Evolutionary conservation across 192 early-diverging fungal species (phyloP).

Genomic region (Chytriomyces hyalinus): DNA sequence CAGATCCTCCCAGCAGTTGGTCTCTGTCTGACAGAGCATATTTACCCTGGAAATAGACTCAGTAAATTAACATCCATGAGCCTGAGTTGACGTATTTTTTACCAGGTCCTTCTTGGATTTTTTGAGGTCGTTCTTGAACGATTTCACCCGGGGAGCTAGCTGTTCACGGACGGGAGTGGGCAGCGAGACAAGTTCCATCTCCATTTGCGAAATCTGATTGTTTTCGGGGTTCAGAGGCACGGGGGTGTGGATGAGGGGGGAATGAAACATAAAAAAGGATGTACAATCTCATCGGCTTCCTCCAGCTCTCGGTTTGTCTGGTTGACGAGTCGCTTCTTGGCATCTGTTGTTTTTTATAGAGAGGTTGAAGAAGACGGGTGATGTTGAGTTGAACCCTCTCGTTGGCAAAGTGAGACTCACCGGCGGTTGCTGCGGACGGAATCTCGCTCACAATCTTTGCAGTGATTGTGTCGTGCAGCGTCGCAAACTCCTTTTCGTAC

Average conservation of each 20-base stretch:
- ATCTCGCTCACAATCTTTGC: constrained; percentile 65
- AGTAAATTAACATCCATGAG: not conserved
- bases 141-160: constrained; percentile 69
- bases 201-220: constrained; percentile 83
- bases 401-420: constrained; percentile 37
- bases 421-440: constrained; percentile 60
- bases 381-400: not conserved
- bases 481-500: constrained; percentile 84
- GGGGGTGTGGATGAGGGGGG: too few relatives aligned
- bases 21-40: constrained; percentile 47
- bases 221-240: too few relatives aligned
- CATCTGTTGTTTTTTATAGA: constrained; percentile 54
- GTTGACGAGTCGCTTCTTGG: constrained; percentile 74
- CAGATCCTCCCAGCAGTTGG: constrained; percentile 45
- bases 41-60: not conserved
- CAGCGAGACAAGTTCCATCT: constrained; percentile 85
- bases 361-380: constrained; percentile 3
- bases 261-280: not conserved
- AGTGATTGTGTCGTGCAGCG: constrained; percentile 62
- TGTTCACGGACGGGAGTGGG: constrained; percentile 64
- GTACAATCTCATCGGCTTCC: constrained; percentile 89
- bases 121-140: constrained; percentile 81
- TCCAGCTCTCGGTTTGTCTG: constrained; percentile 83
- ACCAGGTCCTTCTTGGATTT: constrained; percentile 79
- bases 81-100: constrained; percentile 23